A percentile compares a stretch with the other conserved stretches of the same genome.
Conservation (phyloP, 169 alveolate genomes). For the Theileria sp. region DNA sequence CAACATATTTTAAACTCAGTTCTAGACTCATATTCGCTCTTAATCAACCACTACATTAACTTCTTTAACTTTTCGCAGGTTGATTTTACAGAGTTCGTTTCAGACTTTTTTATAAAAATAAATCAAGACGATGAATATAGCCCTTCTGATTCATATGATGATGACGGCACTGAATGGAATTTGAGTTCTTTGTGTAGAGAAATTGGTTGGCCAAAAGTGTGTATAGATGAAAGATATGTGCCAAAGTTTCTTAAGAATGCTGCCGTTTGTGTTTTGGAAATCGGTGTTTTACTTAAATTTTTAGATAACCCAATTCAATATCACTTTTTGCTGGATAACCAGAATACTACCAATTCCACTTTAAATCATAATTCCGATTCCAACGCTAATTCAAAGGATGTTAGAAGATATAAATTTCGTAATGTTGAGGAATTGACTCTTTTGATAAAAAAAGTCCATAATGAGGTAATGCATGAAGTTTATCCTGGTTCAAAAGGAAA, state of each 20-base stretch:
- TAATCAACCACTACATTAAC: not conserved
- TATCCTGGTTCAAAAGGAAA: not conserved
- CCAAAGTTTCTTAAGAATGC: not conserved
- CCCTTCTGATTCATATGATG: not conserved
- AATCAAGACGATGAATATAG: not conserved
- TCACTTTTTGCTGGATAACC: not conserved
- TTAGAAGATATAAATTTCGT: not conserved
- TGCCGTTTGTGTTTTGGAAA: not conserved
- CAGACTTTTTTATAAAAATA: not conserved
- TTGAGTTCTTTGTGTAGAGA: not conserved
- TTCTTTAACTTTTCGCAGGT: not conserved
- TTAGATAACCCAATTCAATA: not conserved
- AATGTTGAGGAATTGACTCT: not conserved
- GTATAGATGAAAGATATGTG: conserved; percentile 5
- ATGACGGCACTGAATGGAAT: not conserved
- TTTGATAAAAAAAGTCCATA: not conserved
- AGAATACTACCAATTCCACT: no score
- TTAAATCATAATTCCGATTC: not conserved
- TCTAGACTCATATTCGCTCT: not conserved
- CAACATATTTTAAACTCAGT: not conserved
- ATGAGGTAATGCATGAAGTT: not conserved
- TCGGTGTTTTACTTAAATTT: conserved; percentile 1
- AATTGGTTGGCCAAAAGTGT: not conserved
- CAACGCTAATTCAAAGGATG: not conserved
- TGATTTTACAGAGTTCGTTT: not conserved